Base-by-base conservation (phyloP, 441 rosid genomes). In the Croton setiger region DNA sequence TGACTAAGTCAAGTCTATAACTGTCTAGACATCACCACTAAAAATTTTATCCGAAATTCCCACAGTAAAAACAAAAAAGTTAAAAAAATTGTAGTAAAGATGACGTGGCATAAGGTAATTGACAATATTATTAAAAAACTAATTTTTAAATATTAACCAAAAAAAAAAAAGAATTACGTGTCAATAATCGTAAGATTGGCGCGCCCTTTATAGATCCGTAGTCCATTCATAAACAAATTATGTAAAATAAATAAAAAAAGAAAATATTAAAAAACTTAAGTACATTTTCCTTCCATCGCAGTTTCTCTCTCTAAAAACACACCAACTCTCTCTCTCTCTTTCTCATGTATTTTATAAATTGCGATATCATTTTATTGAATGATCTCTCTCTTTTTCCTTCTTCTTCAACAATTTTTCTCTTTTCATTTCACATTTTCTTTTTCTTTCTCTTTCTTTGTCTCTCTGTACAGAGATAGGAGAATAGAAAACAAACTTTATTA, bases 121-220 rank as follows among this genome's bases (percentile, higher is more conserved):
- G 52, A 27, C 15, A 13, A 41, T 2, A 54, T 27, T 27, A 27
- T 27, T 27, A 27, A 27, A 27, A 27, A 27, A 27, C 31, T 27
- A 27, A 27, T 27, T 27, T 27, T 2, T 0, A 1, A 66, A 55
- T 44, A 0, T 27, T n/a, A 15, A 41, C 15, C 0, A 11, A 17
- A 53, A 33, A 57, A 41, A 35, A 0, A 27, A 7, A 8, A 21
- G 14, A n/a, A 23, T n/a, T 49, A 73, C 75, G 86, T 79, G 83
- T 59, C 75, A 58, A 4, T 23, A 55, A 27, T 15, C 3, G 3
- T 56, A 39, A 47, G 51, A 69, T 58, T 63, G 65, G 52, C 66
- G 69, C 68, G 64, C 44, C 83, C 81, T 67, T 69, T 56, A 77
- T 56, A 77, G 86, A 82, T 83, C 81, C 84, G 86, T 79, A 68